phyloP scores from a whole-genome alignment of 129 eudicot genomes.

The Helichrysum umbraculigerum region DNA sequence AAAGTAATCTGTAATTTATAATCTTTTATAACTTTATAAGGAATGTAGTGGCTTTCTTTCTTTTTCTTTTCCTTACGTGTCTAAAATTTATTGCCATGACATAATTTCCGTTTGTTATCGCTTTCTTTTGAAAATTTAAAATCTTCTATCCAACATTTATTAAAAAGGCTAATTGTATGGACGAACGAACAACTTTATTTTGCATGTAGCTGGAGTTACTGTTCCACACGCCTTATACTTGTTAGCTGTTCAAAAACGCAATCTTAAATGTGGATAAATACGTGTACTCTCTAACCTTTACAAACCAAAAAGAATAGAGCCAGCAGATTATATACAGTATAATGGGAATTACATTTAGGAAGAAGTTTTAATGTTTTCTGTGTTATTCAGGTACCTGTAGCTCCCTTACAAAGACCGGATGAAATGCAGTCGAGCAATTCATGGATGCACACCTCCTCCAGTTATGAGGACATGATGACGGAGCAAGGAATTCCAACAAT shows the following conservation, averaged over 20 bases:
- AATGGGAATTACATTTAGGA: background rate
- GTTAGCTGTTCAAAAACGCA: background rate
- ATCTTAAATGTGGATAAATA: background rate
- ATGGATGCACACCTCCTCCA: conserved; percentile 79
- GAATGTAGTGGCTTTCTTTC: background rate
- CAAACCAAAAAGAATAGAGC: conserved; percentile 1
- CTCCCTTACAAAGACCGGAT: conserved; percentile 93
- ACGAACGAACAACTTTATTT: background rate
- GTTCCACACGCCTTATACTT: background rate
- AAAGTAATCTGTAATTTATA: background rate
- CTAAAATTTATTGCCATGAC: background rate
- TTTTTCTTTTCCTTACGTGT: background rate
- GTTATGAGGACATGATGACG: conserved; percentile 55
- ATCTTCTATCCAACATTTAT: too few relatives aligned
- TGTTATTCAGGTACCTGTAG: conserved; percentile 71
- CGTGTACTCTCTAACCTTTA: background rate
- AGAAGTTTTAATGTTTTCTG: conserved; percentile 2
- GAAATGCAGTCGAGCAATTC: conserved; percentile 80
- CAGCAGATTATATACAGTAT: conserved; percentile 6
- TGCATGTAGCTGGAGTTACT: background rate
- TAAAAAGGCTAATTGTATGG: background rate
- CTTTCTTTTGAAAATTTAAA: too few relatives aligned
- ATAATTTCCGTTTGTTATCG: background rate
- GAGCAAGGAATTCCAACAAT: conserved; percentile 93
- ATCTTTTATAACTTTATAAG: background rate